Evolutionary conservation across 345 rosid genomes (phyloP), one percentile per base, ranked within the genome.

Genomic region (Raphanus sativus): DNA sequence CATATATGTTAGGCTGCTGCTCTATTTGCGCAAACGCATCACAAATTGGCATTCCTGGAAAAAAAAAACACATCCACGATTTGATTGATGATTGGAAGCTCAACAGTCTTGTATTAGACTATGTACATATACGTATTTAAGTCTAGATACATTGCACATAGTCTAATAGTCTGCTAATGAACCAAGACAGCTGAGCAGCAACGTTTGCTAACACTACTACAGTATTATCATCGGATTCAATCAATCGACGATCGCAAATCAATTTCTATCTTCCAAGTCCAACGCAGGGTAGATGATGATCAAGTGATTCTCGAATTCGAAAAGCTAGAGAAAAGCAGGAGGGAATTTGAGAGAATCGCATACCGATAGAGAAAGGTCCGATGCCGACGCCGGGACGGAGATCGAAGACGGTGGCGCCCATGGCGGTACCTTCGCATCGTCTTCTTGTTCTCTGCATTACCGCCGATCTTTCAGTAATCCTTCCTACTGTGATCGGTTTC

Each of bases 341-440:
- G 54, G 48, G 25, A 77, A 4, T n/a, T n/a, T 1, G 64, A 36
- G 66, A 65, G 48, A 34, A 59, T 64, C 34, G 64, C 61, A 66
- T 87, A 94, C 99, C 98, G 80, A 95, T 87, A 13, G 89, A 79
- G 77, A 95, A 95, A 40, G 97, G 96, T 10, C 99, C 98, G 86
- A 92, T 86, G 13, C 97, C 98, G 50, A 83, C 83, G 59, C 99
- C 97, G 32, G 98, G 98, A 0, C 89, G 92, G 84, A 95, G 98
- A 85, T 95, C 99, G 85, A 95, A 91, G 28, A 86, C 92, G 80
- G 92, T 89, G 77, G 90, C 91, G 64, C 99, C 98, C 97, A 92
- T 94, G 72, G 99, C 98, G 6, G 98, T 89, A 83, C 99, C 97
- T 84, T 95, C 99, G 78, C 91, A 95, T 65, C 97, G 94, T 70